Evolutionary conservation across 148 eudicot species (phyloP).

Genomic region (Suaeda aralocaspica): DNA sequence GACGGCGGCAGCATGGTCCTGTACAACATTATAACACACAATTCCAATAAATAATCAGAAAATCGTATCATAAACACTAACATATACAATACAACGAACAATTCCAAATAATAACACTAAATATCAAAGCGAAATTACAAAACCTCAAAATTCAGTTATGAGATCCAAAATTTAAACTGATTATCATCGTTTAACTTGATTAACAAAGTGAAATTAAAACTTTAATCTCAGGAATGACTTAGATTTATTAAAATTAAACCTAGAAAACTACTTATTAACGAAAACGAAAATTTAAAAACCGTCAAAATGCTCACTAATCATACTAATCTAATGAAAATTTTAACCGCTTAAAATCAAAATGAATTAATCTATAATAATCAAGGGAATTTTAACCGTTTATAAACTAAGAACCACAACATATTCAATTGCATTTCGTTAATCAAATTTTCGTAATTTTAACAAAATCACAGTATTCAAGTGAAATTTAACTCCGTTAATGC

Average conservation of each 20-base stretch:
- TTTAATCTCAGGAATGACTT: background rate
- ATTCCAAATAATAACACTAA: no score
- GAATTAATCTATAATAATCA: no score
- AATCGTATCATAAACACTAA: background rate
- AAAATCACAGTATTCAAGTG: no score
- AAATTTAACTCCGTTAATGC: no score
- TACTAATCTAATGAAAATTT: no score
- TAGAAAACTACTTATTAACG: background rate
- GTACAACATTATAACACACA: no score
- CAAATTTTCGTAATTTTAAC: no score
- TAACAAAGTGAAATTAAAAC: background rate
- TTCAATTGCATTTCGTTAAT: no score
- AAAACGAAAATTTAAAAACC: background rate
- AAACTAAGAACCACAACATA: no score
- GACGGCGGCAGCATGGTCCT: constrained; percentile 96
- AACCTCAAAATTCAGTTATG: background rate
- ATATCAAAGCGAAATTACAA: background rate
- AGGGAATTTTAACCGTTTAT: no score
- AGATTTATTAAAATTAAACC: background rate
- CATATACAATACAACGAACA: no score
- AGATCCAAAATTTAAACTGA: background rate
- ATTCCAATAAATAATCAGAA: background rate
- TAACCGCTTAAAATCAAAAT: no score
- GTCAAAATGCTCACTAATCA: background rate
- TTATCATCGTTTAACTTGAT: background rate